Evolutionary conservation across 495 filamentous ascomycete genomes (phyloP).

Genomic region (Geopyxis carbonaria): DNA sequence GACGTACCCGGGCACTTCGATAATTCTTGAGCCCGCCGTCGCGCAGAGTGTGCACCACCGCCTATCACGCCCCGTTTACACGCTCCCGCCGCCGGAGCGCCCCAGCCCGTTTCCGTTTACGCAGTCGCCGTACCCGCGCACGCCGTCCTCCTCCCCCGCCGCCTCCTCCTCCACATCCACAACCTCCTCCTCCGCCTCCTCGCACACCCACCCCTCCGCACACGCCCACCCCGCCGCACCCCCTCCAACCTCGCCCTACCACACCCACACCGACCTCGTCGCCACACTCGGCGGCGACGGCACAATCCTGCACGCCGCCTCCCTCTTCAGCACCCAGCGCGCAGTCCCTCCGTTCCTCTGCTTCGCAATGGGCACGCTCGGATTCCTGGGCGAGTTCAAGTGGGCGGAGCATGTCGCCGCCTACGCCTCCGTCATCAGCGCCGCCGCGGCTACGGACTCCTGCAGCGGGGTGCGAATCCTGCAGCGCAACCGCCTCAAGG

Average conservation of each 20-base stretch:
- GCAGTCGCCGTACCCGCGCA: constrained; percentile 21
- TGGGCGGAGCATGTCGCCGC: constrained; percentile 79
- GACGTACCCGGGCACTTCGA: constrained; percentile 61
- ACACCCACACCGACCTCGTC: constrained; percentile 67
- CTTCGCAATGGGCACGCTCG: constrained; percentile 92
- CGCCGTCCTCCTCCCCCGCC: constrained; percentile 5
- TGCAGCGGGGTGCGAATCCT: constrained; percentile 29
- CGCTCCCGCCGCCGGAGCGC: constrained; percentile 25
- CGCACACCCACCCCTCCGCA: background rate
- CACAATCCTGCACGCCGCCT: constrained; percentile 81
- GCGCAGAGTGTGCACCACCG: constrained; percentile 55
- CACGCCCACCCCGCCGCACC: constrained; percentile 3
- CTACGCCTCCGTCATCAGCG: constrained; percentile 9
- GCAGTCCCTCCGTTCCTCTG: constrained; percentile 81
- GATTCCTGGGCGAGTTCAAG: constrained; percentile 93
- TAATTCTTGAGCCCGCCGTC: constrained; percentile 66
- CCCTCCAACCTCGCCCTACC: constrained; percentile 26
- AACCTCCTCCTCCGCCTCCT: background rate
- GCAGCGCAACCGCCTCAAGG: constrained; percentile 67
- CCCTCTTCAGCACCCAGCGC: constrained; percentile 66
- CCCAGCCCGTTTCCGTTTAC: constrained; percentile 29
- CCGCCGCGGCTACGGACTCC: constrained; percentile 1
- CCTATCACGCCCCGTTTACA: constrained; percentile 65
- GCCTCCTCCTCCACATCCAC: background rate
- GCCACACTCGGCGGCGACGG: constrained; percentile 89